Evolutionary conservation across 306 rosid species (phyloP).

Genomic region (Gastrolobium bilobum): DNA sequence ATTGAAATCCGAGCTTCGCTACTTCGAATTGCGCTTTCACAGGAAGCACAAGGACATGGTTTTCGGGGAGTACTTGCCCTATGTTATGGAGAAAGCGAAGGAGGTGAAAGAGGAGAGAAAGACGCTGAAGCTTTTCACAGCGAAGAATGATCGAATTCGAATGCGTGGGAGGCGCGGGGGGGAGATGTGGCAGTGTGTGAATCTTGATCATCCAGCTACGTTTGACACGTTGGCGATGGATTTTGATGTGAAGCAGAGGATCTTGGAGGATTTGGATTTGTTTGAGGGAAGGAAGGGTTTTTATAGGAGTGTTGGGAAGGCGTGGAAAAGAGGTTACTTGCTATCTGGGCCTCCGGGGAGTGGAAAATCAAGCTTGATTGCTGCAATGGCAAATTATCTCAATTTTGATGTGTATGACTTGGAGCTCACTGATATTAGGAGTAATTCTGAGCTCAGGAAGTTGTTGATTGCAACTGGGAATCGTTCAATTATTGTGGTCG

Average conservation of each 20-base stretch:
- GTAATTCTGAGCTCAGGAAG: slow-evolving; percentile 48
- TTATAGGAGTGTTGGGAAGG: slow-evolving; percentile 54
- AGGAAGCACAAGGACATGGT: slow-evolving; percentile 46
- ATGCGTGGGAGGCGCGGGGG: neutral
- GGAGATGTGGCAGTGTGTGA: slow-evolving; percentile 45
- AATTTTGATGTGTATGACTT: slow-evolving; percentile 52
- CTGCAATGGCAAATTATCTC: slow-evolving; percentile 54
- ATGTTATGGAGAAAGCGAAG: slow-evolving; percentile 47
- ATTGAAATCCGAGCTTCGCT: neutral
- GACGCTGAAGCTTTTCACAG: slow-evolving; percentile 49
- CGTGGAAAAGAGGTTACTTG: slow-evolving; percentile 58
- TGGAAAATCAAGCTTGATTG: slow-evolving; percentile 55
- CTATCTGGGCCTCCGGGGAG: slow-evolving; percentile 56
- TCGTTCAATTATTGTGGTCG: slow-evolving; percentile 49
- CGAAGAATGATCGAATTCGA: neutral
- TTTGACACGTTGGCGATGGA: slow-evolving; percentile 55
- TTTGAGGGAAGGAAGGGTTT: slow-evolving; percentile 48
- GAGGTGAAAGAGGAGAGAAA: slow-evolving; percentile 39
- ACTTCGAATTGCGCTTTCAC: slow-evolving; percentile 49
- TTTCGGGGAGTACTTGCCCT: slow-evolving; percentile 40
- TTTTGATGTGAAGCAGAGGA: slow-evolving; percentile 39
- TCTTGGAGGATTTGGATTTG: slow-evolving; percentile 45
- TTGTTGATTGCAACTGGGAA: slow-evolving; percentile 41
- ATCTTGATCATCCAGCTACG: slow-evolving; percentile 47
- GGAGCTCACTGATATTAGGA: slow-evolving; percentile 44